These are phyloP conservation scores for Zygoascus tannicola DNA, from an alignment of 805 yeast genomes.

Conservation along the genomic window DNA sequence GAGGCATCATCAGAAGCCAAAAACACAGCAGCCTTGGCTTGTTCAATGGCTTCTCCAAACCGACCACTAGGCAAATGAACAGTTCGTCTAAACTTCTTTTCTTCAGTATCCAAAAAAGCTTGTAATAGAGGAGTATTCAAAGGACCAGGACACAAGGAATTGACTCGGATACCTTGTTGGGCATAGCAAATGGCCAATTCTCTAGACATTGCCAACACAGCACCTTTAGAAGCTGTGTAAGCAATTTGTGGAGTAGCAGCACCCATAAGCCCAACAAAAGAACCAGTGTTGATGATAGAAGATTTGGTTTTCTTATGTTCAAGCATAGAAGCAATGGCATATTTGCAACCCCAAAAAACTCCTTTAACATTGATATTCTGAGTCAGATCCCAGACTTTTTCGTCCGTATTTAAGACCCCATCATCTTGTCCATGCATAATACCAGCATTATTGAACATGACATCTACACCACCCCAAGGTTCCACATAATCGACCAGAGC, in stretches of 20 bases:
- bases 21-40: constrained; percentile 50
- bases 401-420: constrained; percentile 27
- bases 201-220: constrained; percentile 30
- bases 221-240: constrained; percentile 33
- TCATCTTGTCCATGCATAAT: constrained; percentile 34
- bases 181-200: constrained; percentile 54
- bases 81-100: constrained; percentile 35
- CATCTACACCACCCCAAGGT: constrained; percentile 68
- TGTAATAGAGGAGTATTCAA: constrained; percentile 53
- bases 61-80: constrained; percentile 43
- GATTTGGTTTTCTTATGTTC: constrained; percentile 22
- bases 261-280: constrained; percentile 30
- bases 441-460: constrained; percentile 87
- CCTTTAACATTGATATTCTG: constrained; percentile 31
- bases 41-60: constrained; percentile 58
- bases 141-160: constrained; percentile 52
- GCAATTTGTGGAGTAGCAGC: constrained; percentile 34
- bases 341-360: constrained; percentile 29
- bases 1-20: constrained; percentile 43
- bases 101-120: constrained; percentile 46
- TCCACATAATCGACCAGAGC: constrained; percentile 43
- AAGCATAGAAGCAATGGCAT: constrained; percentile 28
- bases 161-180: constrained; percentile 43
- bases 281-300: constrained; percentile 32
- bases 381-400: constrained; percentile 30